phyloP scores from a whole-genome alignment of 768 basidiomycete genomes.

The Suillus tomentosus region DNA sequence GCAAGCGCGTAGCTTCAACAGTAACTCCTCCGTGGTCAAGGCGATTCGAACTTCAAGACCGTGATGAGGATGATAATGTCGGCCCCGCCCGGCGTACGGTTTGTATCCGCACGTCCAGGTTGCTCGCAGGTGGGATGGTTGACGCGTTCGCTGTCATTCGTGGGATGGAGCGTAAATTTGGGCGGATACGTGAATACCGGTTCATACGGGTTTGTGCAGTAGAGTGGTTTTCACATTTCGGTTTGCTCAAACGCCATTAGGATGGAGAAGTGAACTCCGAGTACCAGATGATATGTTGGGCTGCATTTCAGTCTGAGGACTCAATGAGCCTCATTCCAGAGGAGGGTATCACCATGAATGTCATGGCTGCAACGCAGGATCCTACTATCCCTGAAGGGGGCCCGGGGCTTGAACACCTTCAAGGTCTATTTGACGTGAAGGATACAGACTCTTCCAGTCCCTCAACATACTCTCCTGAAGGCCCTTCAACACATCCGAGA shows the following conservation, averaged over 20 bases:
- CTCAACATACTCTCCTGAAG: constrained; percentile 12
- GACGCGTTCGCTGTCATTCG: constrained; percentile 56
- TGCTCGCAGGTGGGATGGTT: constrained; percentile 43
- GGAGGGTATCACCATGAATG: constrained; percentile 32
- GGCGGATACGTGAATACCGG: constrained; percentile 42
- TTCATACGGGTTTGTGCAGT: constrained; percentile 7
- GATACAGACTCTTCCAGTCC: constrained; percentile 2
- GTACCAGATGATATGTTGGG: constrained; percentile 46
- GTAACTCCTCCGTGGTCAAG: constrained; percentile 7
- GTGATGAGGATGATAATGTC: background rate
- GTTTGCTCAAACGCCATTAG: constrained; percentile 28
- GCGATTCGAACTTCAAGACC: background rate
- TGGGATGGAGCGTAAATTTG: constrained; percentile 57
- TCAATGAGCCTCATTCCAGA: constrained; percentile 40
- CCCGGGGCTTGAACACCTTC: constrained; percentile 34
- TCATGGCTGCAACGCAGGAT: constrained; percentile 28
- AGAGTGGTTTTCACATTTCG: background rate
- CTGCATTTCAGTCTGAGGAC: constrained; percentile 47
- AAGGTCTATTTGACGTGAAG: constrained; percentile 26
- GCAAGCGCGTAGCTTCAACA: background rate
- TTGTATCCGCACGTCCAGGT: constrained; percentile 41
- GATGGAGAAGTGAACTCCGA: constrained; percentile 47
- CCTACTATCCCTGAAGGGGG: constrained; percentile 33
- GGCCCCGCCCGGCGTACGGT: constrained; percentile 30
- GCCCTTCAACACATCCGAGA: constrained; percentile 5